Base-by-base conservation (phyloP, 768 basidiomycete genomes). In the Dioszegia aurantiaca region DNA sequence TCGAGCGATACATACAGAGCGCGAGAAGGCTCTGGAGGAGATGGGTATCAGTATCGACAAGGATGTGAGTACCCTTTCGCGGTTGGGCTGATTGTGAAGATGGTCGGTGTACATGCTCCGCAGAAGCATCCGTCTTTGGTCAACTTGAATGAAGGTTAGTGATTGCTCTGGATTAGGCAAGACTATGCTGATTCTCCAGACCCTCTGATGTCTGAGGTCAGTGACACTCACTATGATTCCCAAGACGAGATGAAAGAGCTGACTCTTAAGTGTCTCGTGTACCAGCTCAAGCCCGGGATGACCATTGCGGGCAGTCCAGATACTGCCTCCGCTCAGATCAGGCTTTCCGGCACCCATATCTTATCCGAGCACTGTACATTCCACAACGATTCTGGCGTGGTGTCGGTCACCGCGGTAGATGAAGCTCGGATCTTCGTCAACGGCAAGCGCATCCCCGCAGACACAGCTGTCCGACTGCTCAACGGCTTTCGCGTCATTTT, bases 21-120 rank as follows among this genome's bases (percentile, higher is more conserved):
- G 95, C 61, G 95, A 99, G 81, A 88, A 91, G 81, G 95, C 95
- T 10, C 78, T 99, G 46, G 95, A 99, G 78, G 94, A 95, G 78
- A 80, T 99, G 61, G 95, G 95, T 33, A 98, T 99, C 77, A 89
- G 89, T 39, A 90, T 99, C 59, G 94, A 98, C 79, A 97, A 92
- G 83, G 68, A 73, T 36, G 89, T 70, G 36, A 60, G 70, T 56
- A 23, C 9, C 4, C 27, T 8, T 24, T 30, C 9, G 1, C 2
- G 9, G 16, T 2, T 10, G 45, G n/a, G 52, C 48, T 56, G 54
- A 41, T 9, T n/a, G 11, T 24, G 28, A 24, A 92, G 75, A 79
- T 89, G 56, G 88, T 98, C 56, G 94, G 95, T 49, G 95, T 99
- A 56, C 92, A 95, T 80, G 92, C 95, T 21, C 95, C 95, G 28